Evolutionary conservation across 2,329 filamentous ascomycete species (phyloP).

Genomic region (Aureobasidium sp.): DNA sequence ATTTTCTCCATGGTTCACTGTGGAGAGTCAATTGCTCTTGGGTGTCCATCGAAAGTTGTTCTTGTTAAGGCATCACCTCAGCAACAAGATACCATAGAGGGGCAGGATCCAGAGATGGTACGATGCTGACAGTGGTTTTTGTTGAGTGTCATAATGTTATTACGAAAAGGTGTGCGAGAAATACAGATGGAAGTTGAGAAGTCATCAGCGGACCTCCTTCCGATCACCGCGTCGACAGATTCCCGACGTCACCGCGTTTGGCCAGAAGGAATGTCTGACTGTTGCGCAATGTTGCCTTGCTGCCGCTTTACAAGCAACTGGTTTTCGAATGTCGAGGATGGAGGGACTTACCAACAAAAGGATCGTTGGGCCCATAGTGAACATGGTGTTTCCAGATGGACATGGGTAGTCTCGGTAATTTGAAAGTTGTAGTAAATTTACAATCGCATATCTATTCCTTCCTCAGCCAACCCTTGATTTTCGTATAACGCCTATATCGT

Average conservation of each 20-base stretch:
- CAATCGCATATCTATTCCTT: slow-evolving; percentile 4
- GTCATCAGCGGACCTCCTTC: not conserved
- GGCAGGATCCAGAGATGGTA: not conserved
- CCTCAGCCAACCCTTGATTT: not conserved
- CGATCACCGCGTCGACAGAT: not conserved
- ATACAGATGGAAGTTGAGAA: not conserved
- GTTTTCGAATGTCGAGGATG: not conserved
- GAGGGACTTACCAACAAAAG: not conserved
- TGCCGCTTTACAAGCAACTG: not conserved
- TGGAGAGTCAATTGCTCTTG: not conserved
- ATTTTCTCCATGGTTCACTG: not conserved
- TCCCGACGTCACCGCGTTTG: not conserved
- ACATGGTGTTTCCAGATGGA: not conserved
- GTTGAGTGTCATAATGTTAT: not conserved
- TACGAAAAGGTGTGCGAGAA: not conserved
- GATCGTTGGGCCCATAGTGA: not conserved
- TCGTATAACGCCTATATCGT: slow-evolving; percentile 5
- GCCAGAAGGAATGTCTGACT: not conserved
- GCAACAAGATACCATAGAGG: not conserved
- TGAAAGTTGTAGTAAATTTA: not conserved
- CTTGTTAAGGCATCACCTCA: not conserved
- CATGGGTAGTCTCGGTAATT: not conserved
- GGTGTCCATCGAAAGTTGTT: not conserved
- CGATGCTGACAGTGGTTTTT: not conserved
- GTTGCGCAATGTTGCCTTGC: not conserved